Percentiles rank a stretch among this genome's conserved stretches.
phyloP scores from a whole-genome alignment of 2,329 filamentous ascomycete species.

The Aspergillus japonicus region DNA sequence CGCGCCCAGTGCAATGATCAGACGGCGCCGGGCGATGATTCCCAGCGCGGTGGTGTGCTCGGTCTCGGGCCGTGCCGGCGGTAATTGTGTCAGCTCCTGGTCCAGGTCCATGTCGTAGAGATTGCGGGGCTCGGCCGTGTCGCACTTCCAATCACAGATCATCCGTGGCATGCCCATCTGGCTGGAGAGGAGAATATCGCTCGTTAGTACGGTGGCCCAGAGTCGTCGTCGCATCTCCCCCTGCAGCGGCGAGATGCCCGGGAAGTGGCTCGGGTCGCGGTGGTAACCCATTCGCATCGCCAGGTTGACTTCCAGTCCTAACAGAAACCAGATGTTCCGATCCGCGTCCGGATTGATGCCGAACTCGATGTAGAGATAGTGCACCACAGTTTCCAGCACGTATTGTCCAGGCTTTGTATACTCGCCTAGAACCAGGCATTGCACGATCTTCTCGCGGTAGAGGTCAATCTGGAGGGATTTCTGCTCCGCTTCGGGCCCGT shows the following conservation, averaged over 20 bases:
- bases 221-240: slow-evolving; percentile 51
- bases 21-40: slow-evolving; percentile 34
- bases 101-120: slow-evolving; percentile 60
- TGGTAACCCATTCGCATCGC: slow-evolving; percentile 62
- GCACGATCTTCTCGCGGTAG: slow-evolving; percentile 41
- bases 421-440: slow-evolving; percentile 55
- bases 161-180: slow-evolving; percentile 64
- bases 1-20: slow-evolving; percentile 31
- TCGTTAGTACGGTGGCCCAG: slow-evolving; percentile 46
- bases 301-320: slow-evolving; percentile 54
- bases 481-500: slow-evolving; percentile 9
- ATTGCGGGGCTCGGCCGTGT: slow-evolving; percentile 57
- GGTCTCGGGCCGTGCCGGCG: slow-evolving; percentile 50
- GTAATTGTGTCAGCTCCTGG: slow-evolving; percentile 49
- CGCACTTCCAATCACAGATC: slow-evolving; percentile 58
- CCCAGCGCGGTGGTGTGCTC: slow-evolving; percentile 51
- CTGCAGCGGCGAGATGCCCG: slow-evolving; percentile 53
- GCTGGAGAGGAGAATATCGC: slow-evolving; percentile 60
- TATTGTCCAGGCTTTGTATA: slow-evolving; percentile 54
- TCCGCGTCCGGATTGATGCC: slow-evolving; percentile 53
- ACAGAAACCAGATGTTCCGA: slow-evolving; percentile 54
- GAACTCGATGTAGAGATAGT: slow-evolving; percentile 57
- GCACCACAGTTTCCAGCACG: slow-evolving; percentile 56
- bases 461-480: slow-evolving; percentile 15
- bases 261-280: slow-evolving; percentile 54